Base-by-base conservation (phyloP, 441 rosid genomes). In the Viola pubescens region DNA sequence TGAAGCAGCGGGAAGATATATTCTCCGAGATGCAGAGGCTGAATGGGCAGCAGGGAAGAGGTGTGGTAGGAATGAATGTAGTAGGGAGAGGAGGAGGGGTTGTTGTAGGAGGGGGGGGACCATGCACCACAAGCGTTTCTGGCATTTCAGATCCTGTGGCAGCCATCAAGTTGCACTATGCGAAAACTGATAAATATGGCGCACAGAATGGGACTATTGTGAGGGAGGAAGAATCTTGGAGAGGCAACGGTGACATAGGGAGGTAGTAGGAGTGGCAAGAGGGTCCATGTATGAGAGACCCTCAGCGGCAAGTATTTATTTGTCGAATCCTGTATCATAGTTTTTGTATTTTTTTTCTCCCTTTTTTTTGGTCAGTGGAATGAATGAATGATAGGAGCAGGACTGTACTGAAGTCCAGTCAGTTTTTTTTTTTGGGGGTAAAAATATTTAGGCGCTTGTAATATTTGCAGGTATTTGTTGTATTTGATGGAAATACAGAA, bases 131-230 rank as follows among this genome's bases (percentile, higher is more conserved):
- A 1, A 26, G 34, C 34, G 34, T 26, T 26, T 26, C 70, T 0
- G 75, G 69, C 9, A 72, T 86, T 44, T 80, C 87, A 0, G 89
- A 84, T 68, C 84, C 87, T 0, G 87, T 87, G 74, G 79, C 79
- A 0, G 88, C 88, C 56, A 72, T 87, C 16, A 75, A 74, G 56
- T 70, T 68, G 80, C 95, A 81, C 44, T 80, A 63, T 47, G 77
- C 85, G 0, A 79, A 80, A 72, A 58, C 73, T 0, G 87, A 77
- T 39, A 78, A 72, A 62, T 74, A 59, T 48, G 62, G 73, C 16
- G 82, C 77, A 40, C 87, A 71, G 66, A 71, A 52, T 47, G 86
- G 86, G 58, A 68, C 62, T 38, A 68, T 75, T 4, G 44, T 63
- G 10, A 54, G 82, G 49, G 90, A 80, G 66, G 90, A 82, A 8